Base-by-base conservation (phyloP, 83 land plant species). In the Thuja plicata region DNA sequence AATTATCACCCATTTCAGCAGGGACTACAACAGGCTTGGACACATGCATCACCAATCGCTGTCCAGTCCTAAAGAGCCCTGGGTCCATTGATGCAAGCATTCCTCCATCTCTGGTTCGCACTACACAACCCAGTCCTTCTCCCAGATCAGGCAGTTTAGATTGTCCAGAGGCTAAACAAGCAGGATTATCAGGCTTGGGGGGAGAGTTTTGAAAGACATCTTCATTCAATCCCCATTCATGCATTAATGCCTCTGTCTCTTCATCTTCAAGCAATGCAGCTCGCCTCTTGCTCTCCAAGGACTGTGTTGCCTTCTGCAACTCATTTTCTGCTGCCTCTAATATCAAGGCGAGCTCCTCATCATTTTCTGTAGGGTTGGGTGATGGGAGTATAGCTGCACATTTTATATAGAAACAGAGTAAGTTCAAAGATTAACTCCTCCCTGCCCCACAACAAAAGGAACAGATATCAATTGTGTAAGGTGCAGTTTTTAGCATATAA, bases 31-130 rank as follows among this genome's bases (percentile, higher is more conserved):
- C 87, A 8, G 98, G 95, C 87, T 92, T 93, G 6, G 99, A 94
- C 9, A 95, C 85, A 88, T 97, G 98, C 97, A 97, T 92, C 85
- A 95, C 94, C 45, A 97, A 93, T 81, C 93, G 89, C 37, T 94
- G 95, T 4, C 91, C 89, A 43, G 89, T 91, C 74, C 91, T 93
- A 54, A 92, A 88, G 43, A 87, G 77, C 34, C 92, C 90, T 13
- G 98, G 98, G 86, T 94, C 95, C 94, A 94, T 93, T 80, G 97
- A 91, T 17, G 93, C 92, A 88, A 97, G 86, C 83, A 90, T 92
- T 12, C 99, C 98, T 43, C 99, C 99, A 88, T 95, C 93, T 76
- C 93, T 90, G 5, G 96, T 95, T 62, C 92, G 97, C 38, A 97
- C 91, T 27, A 96, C 92, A 41, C 93, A 89, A 50, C 94, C 96